Conservation (phyloP, 805 yeast species). For the Yarrowia bubula region DNA sequence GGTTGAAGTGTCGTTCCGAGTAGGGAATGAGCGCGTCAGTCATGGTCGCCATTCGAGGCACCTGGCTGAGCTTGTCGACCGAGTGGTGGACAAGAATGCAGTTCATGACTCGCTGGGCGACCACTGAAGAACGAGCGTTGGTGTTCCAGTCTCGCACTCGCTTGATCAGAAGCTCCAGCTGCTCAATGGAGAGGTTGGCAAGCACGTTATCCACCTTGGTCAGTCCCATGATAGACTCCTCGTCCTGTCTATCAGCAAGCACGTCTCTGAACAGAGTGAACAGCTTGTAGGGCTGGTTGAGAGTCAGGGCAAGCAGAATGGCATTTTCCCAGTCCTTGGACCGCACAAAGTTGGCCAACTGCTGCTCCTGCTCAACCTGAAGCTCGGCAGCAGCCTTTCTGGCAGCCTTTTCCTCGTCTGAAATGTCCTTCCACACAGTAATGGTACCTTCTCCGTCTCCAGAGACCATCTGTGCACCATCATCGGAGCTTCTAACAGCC, state of each 20-base stretch:
- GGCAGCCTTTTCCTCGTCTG: constrained; percentile 62
- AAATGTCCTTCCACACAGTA: constrained; percentile 84
- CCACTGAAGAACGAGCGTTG: constrained; percentile 71
- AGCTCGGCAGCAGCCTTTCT: constrained; percentile 52
- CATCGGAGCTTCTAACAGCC: constrained; percentile 57
- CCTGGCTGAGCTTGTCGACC: constrained; percentile 56
- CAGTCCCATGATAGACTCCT: constrained; percentile 54
- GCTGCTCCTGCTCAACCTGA: constrained; percentile 86
- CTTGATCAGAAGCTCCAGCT: constrained; percentile 59
- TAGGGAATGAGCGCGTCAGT: constrained; percentile 83
- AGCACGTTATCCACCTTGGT: constrained; percentile 64
- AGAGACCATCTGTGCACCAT: constrained; percentile 69
- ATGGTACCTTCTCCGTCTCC: constrained; percentile 97
- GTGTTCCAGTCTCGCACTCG: constrained; percentile 95
- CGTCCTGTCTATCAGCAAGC: constrained; percentile 48
- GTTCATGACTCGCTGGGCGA: constrained; percentile 74
- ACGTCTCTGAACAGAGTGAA: constrained; percentile 71
- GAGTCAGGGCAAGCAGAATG: constrained; percentile 74
- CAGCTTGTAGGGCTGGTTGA: constrained; percentile 87
- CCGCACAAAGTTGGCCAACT: constrained; percentile 68
- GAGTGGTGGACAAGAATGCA: constrained; percentile 58
- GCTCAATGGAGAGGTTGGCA: constrained; percentile 53
- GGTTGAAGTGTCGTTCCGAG: constrained; percentile 75
- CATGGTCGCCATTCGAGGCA: constrained; percentile 64
- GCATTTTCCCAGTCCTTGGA: constrained; percentile 85